Conservation (phyloP, 345 rosid species). For the Combretum micranthum region DNA sequence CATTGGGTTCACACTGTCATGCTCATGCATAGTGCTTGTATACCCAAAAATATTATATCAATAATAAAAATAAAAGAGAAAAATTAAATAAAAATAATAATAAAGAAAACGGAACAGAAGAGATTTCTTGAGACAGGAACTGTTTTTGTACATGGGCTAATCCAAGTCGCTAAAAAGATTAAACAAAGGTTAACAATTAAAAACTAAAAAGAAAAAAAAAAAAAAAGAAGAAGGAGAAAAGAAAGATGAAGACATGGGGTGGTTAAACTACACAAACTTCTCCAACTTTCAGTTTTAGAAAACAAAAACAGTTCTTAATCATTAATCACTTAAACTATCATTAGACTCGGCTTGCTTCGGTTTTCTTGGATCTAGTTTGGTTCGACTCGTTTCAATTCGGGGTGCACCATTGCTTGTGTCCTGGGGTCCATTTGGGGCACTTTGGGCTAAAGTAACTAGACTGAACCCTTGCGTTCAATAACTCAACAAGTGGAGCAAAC, state of each 20-base stretch:
- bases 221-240: not conserved
- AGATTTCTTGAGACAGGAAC: conserved; percentile 34
- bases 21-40: too few species aligned
- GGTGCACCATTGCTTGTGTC: conserved; percentile 77
- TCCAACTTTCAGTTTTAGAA: conserved; percentile 34
- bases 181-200: conserved; percentile 20
- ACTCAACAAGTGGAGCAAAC: conserved; percentile 85
- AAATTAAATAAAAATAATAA: not conserved
- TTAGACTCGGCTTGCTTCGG: conserved; percentile 7
- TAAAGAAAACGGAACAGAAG: conserved; percentile 1
- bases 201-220: not conserved
- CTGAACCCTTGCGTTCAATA: conserved; percentile 66
- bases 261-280: conserved; percentile 23
- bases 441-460: conserved; percentile 71
- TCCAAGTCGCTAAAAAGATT: conserved; percentile 24
- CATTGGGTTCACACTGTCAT: not conserved
- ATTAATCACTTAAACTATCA: conserved; percentile 20
- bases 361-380: not conserved
- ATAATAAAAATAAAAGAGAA: not conserved
- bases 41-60: too few species aligned
- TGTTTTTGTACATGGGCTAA: conserved; percentile 60
- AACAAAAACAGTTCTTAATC: conserved; percentile 31
- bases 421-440: conserved; percentile 91
- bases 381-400: conserved; percentile 8
- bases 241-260: conserved; percentile 16